Conservation (phyloP, 495 filamentous ascomycete genomes). For the Xeromyces bisporus region DNA sequence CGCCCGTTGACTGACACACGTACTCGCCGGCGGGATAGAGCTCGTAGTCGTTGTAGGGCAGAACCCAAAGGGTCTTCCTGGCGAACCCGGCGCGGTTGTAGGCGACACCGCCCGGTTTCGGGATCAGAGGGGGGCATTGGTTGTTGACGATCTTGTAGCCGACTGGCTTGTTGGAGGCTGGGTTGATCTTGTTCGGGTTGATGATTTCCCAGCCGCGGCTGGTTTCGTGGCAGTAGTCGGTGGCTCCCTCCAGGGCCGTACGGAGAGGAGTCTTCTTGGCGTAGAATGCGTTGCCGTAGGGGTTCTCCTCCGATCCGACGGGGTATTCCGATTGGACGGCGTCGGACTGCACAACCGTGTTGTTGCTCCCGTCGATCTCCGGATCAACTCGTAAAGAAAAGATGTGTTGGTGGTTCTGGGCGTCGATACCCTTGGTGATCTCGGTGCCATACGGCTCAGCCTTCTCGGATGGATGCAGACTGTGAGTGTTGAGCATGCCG, state of each 20-base stretch:
- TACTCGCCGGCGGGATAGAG: constrained; percentile 34
- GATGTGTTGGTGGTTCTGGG: constrained; percentile 38
- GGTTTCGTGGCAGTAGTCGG: constrained; percentile 30
- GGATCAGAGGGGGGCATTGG: constrained; percentile 16
- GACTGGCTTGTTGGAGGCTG: constrained; percentile 20
- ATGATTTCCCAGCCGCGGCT: constrained; percentile 32
- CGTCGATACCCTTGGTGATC: constrained; percentile 26
- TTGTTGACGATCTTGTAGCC: constrained; percentile 25
- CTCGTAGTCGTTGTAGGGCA: constrained; percentile 25
- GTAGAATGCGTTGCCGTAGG: constrained; percentile 32
- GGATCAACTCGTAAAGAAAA: constrained; percentile 38
- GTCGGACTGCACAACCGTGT: constrained; percentile 33
- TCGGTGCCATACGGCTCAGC: constrained; percentile 33
- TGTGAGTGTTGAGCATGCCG: constrained; percentile 28
- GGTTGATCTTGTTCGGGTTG: constrained; percentile 27
- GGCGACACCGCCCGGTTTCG: constrained; percentile 21
- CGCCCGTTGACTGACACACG: constrained; percentile 25
- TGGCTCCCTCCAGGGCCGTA: constrained; percentile 22
- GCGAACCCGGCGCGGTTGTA: constrained; percentile 23
- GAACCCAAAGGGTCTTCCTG: constrained; percentile 21
- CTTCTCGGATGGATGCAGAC: constrained; percentile 26
- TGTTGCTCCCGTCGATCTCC: constrained; percentile 34
- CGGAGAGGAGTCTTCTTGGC: constrained; percentile 29
- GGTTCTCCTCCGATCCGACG: constrained; percentile 24
- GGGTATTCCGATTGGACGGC: constrained; percentile 20